A percentile compares a stretch with the other conserved stretches of the same genome.
Evolutionary conservation across 345 rosid species (phyloP).

Genomic region (Populus alba): DNA sequence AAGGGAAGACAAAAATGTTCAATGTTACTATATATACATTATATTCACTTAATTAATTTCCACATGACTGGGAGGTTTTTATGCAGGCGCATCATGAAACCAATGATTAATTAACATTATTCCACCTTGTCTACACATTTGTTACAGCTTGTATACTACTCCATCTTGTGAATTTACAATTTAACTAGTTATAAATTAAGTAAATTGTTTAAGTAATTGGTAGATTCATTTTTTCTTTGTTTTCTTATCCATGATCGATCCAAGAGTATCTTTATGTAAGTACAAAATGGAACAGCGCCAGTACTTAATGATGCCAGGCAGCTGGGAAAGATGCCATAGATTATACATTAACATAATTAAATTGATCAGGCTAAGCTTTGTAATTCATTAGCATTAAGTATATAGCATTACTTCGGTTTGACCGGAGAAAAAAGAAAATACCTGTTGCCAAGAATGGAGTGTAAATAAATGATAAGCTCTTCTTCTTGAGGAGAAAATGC

Average conservation of each 20-base stretch:
- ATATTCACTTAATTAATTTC: neutral
- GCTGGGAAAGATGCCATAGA: neutral
- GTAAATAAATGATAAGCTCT: constrained; percentile 69
- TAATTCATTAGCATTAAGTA: neutral
- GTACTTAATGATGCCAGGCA: neutral
- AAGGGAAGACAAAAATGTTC: neutral
- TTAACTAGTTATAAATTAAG: neutral
- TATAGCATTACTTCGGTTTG: neutral
- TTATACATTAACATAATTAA: too few relatives aligned
- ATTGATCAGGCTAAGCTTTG: neutral
- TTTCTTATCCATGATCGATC: neutral
- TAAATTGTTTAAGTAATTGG: too few relatives aligned
- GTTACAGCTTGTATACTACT: neutral
- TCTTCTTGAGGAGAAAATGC: constrained; percentile 76
- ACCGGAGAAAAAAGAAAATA: neutral
- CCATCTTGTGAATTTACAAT: neutral
- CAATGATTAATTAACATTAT: neutral
- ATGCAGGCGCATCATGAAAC: neutral
- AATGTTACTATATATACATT: neutral
- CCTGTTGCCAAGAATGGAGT: constrained; percentile 82
- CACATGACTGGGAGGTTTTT: neutral
- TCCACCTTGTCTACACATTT: neutral
- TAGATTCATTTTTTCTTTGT: neutral
- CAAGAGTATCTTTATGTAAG: neutral
- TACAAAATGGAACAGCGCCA: neutral